These are phyloP conservation scores for Xylaria polymorpha DNA, from an alignment of 2,329 filamentous ascomycete species.

Conservation along the genomic window DNA sequence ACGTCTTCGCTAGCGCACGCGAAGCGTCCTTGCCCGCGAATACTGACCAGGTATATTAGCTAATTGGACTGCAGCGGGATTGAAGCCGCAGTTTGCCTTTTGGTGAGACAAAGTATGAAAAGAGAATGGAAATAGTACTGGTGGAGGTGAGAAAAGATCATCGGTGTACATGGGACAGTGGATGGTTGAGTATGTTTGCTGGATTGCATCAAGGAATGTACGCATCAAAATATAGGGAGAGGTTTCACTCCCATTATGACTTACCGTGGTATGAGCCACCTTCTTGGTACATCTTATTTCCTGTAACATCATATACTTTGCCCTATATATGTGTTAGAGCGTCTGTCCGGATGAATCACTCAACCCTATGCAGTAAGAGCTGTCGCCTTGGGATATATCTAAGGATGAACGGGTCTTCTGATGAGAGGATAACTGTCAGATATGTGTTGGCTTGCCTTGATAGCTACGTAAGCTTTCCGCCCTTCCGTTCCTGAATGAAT, in stretches of 20 bases:
- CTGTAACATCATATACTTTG: conserved; percentile 92
- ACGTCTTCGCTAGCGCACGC: conserved; percentile 87
- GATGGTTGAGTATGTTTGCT: background rate
- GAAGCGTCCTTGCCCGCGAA: conserved; percentile 97
- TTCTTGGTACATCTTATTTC: conserved; percentile 86
- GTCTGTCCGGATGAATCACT: background rate
- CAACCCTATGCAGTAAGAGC: background rate
- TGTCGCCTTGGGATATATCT: background rate
- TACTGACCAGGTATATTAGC: conserved; percentile 65
- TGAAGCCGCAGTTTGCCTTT: background rate
- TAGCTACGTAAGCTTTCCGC: conserved; percentile 74
- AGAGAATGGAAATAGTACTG: background rate
- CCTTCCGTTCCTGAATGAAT: conserved; percentile 69
- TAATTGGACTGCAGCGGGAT: background rate
- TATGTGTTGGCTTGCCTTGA: conserved; percentile 65
- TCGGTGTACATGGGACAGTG: background rate
- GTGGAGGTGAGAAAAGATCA: background rate
- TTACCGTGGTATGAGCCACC: conserved; percentile 87
- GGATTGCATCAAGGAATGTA: background rate
- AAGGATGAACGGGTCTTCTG: conserved; percentile 41
- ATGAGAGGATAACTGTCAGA: conserved; percentile 43
- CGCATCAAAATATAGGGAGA: background rate
- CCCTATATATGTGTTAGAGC: conserved; percentile 65
- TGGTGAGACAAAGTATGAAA: background rate
- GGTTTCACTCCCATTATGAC: conserved; percentile 44